Base-by-base conservation (phyloP, 1,139 yeast genomes). In the Kurtzmaniella quercitrusa region DNA sequence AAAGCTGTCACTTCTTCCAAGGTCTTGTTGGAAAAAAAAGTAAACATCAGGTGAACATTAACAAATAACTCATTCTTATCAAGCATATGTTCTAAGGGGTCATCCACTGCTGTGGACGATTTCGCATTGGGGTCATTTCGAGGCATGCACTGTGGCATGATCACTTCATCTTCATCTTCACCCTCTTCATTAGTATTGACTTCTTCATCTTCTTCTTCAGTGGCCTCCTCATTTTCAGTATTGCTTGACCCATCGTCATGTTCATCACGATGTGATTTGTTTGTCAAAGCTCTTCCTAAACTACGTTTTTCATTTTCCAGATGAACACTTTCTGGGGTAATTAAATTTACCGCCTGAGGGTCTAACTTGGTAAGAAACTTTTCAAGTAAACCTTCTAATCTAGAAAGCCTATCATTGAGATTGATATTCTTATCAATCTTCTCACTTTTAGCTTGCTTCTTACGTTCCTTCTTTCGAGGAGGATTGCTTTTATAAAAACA, bases 41-140 rank as follows among this genome's bases (percentile, higher is more conserved):
- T 59, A 45, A 68, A 46, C 38, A 68, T 58, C 16, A 74, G 68
- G 48, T 71, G 76, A 20, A 69, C 54, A 8, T 74, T 76, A 34
- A 66, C 60, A 43, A 60, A 70, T 18, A 52, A 47, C 22, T 55
- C 59, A 34, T 28, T 7, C 23, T 21, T 33, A 18, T 33, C 37
- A 34, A 34, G 23, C 16, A 20, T 34, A 9, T 20, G 37, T 7
- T 34, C 22, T 16, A 34, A 19, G 8, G 37, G 26, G 14, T 34
- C 37, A 17, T 33, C 14, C 9, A 9, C 15, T 12, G 39, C 11
- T 28, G 38, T 5, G 35, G 19, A 18, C 15, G 20, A 22, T 20
- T 37, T 39, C 11, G 33, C 39, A 7, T 34, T 42, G 28, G 22
- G 21, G n/a, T 38, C 42, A 15, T 38, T 12, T 6, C n/a, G 30